Base-by-base conservation (phyloP, 352 stramenopile species). In the Phytopythium sindhum region DNA sequence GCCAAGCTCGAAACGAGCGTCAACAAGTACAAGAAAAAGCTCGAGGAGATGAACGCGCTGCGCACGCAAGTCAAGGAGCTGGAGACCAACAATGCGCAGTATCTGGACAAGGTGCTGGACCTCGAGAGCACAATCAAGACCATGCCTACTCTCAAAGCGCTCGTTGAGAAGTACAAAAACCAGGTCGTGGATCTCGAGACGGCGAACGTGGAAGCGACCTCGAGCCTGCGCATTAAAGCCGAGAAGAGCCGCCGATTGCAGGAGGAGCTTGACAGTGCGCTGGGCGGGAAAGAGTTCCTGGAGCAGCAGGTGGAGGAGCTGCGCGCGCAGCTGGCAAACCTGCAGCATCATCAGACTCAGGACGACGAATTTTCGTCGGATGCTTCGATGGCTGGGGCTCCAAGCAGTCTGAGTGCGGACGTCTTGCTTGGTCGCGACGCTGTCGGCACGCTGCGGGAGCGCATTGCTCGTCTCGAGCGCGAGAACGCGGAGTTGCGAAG, bases 161-260 rank as follows among this genome's bases (percentile, higher is more conserved):
- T 92, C 0, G 84, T 95, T 15, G 87, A 95, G 63, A 87, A 82
- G 51, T 95, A 95, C 74, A 95, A 95, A 72, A 93, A 95, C 67
- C 85, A 95, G 63, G 87, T 95, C 19, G 87, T 95, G 42, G 87
- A 95, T 29, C 73, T 95, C 17, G 83, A 95, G 61, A 95, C 87
- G 1, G 75, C 80, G 7, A 90, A 92, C 56, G 79, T 95, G 17
- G 85, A 95, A 59, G 83, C 72, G 15, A 77, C 72, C n/a, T 92
- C 87, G 48, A 91, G 75, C 57, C 71, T 89, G 7, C 84, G 81
- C 44, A 85, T 95, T 29, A 92, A 93, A 60, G 87, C 94, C 29
- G 82, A 93, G 50, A 93, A 93, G 60, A 83, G 90, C 31, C 73
- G 81, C 19, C 79, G 84, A 33, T 58, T 95, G n/a, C 87, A 95